Evolutionary conservation across 176 grass and related monocot species (phyloP).

Genomic region (Rhynchospora pubera): DNA sequence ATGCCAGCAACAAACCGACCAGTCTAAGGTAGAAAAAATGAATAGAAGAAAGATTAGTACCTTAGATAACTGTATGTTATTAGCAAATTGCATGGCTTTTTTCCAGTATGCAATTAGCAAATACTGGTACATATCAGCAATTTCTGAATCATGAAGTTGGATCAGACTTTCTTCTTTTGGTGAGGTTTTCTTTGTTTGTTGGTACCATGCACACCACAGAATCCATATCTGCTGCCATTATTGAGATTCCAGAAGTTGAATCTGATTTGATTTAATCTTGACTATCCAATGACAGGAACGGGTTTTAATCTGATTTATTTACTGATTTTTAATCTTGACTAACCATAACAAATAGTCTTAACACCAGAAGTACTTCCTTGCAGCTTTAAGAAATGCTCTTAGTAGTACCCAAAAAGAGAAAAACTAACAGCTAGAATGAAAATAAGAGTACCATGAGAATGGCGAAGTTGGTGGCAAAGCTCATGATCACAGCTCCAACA

Average conservation of each 20-base stretch:
- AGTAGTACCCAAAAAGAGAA: neutral
- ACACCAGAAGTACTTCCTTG: neutral
- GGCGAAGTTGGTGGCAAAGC: constrained; percentile 11
- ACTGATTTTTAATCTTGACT: no score
- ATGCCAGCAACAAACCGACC: constrained; percentile 33
- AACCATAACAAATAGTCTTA: neutral
- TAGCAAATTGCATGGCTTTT: neutral
- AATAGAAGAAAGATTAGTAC: neutral
- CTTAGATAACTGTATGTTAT: neutral
- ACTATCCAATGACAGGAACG: neutral
- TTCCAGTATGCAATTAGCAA: neutral
- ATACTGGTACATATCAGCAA: neutral
- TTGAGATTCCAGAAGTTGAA: neutral
- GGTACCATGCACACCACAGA: neutral
- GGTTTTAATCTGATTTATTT: neutral
- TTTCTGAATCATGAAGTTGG: neutral
- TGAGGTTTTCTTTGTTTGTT: neutral
- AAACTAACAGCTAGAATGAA: neutral
- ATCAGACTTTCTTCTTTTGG: neutral
- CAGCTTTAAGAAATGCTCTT: no score
- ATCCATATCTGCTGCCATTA: neutral
- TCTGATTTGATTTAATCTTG: neutral
- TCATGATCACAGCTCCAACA: constrained; percentile 35
- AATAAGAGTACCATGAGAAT: constrained; percentile 24
- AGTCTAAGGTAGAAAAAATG: neutral